A percentile compares a stretch with the other conserved stretches of the same genome.
phyloP scores from a whole-genome alignment of 495 filamentous ascomycete species.

The Hyaloscypha hepaticicola region DNA sequence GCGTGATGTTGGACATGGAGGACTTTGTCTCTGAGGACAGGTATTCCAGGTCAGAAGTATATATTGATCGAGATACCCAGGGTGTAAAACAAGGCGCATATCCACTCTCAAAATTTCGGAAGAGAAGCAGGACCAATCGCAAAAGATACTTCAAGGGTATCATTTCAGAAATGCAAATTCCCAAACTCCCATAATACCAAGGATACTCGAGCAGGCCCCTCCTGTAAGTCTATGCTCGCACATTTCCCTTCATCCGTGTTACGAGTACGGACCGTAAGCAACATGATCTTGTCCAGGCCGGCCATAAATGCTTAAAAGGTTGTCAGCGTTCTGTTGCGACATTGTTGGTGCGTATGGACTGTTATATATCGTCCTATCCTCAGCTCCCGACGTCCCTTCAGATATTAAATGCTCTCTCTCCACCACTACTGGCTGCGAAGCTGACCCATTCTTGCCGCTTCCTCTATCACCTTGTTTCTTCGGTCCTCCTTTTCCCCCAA shows the following conservation, averaged over 20 bases:
- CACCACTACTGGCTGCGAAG: not conserved
- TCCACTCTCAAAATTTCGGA: not conserved
- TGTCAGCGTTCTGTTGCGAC: not conserved
- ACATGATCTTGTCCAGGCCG: not conserved
- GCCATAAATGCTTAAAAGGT: not conserved
- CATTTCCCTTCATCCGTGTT: not conserved
- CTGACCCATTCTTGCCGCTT: not conserved
- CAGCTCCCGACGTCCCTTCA: not conserved
- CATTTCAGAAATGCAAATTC: not conserved
- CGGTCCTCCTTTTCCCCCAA: not conserved
- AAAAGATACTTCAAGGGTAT: not conserved
- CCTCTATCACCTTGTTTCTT: not conserved
- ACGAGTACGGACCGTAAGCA: not conserved
- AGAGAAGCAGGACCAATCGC: not conserved
- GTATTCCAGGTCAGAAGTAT: not conserved
- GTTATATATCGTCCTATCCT: not conserved
- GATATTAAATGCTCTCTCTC: not conserved
- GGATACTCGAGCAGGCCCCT: too few species aligned
- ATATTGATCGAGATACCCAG: not conserved
- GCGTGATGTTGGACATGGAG: not conserved
- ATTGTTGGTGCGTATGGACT: conserved; percentile 9
- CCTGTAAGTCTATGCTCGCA: too few species aligned
- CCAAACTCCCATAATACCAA: too few species aligned
- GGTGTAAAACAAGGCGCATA: not conserved
- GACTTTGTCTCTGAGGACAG: not conserved